A percentile compares a stretch with the other conserved stretches of the same genome.
Conservation (phyloP, 441 rosid genomes). For the Populus trichocarpa region DNA sequence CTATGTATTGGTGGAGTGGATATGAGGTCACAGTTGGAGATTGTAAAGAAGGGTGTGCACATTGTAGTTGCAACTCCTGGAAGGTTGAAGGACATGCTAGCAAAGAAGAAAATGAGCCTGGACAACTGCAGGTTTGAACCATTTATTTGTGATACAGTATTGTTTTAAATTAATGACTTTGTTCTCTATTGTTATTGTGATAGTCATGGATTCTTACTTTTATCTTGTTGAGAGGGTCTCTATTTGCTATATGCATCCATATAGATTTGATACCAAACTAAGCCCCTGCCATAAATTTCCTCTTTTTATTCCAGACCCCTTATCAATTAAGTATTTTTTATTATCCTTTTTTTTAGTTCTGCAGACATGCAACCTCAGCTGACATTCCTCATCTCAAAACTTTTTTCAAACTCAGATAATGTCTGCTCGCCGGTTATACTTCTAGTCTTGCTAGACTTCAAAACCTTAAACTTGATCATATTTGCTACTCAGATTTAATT, state of each 20-base stretch:
- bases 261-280: background rate
- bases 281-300: background rate
- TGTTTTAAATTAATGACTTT: background rate
- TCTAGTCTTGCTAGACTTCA: too few relatives aligned
- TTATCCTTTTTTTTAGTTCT: background rate
- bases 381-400: background rate
- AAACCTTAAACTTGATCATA: too few relatives aligned
- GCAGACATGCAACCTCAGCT: background rate
- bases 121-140: conserved; percentile 67
- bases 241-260: background rate
- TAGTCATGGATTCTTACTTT: background rate
- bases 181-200: background rate
- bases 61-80: conserved; percentile 94
- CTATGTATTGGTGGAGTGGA: conserved; percentile 90
- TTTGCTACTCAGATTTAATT: too few relatives aligned
- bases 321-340: background rate
- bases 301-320: background rate
- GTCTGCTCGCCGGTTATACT: too few relatives aligned
- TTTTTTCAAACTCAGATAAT: too few relatives aligned
- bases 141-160: background rate
- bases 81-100: conserved; percentile 86
- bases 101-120: conserved; percentile 83
- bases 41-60: conserved; percentile 81
- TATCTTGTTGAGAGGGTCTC: background rate
- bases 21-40: conserved; percentile 84